phyloP scores from a whole-genome alignment of 2,329 filamentous ascomycete species.

The Aureobasidium subglaciale region DNA sequence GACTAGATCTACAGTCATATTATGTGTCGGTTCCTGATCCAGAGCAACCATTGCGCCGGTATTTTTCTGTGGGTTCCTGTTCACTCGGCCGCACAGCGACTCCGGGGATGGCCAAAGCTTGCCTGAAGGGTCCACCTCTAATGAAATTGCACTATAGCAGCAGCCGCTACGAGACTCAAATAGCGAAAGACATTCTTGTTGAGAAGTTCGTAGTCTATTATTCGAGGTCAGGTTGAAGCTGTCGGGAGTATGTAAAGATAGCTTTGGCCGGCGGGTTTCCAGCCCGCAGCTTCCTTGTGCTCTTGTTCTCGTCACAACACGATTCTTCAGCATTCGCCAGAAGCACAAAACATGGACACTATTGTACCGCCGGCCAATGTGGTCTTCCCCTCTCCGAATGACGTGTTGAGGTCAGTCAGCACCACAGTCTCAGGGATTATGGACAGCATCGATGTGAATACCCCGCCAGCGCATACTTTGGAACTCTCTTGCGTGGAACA shows the following conservation, averaged over 20 bases:
- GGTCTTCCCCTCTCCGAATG: background rate
- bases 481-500: background rate
- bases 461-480: background rate
- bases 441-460: background rate
- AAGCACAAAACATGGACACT: background rate
- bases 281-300: background rate
- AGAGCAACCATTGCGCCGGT: background rate
- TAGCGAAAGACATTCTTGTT: background rate
- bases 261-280: background rate
- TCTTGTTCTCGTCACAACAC: background rate
- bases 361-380: background rate
- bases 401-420: background rate
- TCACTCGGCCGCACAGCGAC: background rate
- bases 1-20: background rate
- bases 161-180: background rate
- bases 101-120: background rate
- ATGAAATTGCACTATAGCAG: background rate
- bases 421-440: background rate
- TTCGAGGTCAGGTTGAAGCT: background rate
- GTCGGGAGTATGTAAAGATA: background rate
- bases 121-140: background rate
- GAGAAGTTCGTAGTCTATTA: background rate
- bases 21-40: background rate
- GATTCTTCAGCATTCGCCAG: background rate
- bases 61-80: background rate